These are phyloP conservation scores for Solanum dulcamara DNA, from an alignment of 257 asterid genomes.

Conservation along the genomic window DNA sequence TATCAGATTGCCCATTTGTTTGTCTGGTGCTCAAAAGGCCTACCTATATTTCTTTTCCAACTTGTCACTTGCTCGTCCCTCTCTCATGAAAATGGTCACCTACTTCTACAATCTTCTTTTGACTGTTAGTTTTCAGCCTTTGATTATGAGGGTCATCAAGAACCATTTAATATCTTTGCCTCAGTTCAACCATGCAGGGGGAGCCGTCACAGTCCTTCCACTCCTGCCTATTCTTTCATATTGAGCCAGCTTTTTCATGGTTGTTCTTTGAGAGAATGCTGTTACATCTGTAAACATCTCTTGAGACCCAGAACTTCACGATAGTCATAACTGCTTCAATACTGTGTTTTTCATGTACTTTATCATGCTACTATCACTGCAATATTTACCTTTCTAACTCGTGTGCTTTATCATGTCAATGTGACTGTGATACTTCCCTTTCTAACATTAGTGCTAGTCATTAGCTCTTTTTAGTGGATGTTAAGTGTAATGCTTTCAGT, in stretches of 20 bases:
- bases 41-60: not conserved
- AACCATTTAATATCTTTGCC: not conserved
- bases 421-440: not conserved
- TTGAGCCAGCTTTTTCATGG: not conserved
- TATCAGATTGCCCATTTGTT: not conserved
- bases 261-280: not conserved
- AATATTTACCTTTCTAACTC: not conserved
- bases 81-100: not conserved
- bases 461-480: not conserved
- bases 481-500: not conserved
- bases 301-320: not conserved
- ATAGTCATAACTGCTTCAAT: not conserved
- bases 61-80: not conserved
- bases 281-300: not conserved
- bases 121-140: not conserved
- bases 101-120: not conserved
- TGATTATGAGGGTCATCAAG: not conserved
- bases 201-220: not conserved
- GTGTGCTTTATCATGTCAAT: not conserved
- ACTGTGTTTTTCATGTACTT: not conserved
- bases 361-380: not conserved
- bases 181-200: not conserved
- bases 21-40: not conserved
- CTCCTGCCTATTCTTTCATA: not conserved
- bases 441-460: not conserved